Evolutionary conservation across 208 protist genomes (phyloP).

Genomic region (Plasmodiophora brassicae): DNA sequence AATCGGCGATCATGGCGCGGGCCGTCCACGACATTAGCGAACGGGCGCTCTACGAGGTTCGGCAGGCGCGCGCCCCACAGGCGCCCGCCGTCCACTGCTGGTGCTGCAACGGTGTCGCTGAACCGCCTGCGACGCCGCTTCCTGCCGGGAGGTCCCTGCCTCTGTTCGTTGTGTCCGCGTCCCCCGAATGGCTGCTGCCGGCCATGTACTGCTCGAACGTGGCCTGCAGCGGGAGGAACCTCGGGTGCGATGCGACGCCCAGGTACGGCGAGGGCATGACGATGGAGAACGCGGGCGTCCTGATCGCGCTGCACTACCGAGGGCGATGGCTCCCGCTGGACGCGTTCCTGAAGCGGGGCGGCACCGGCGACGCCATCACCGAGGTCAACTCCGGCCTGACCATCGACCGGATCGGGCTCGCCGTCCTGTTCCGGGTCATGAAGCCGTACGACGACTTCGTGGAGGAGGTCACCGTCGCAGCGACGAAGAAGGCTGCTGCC

Average conservation of each 20-base stretch:
- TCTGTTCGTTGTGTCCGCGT: neutral
- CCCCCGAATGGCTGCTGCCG: neutral
- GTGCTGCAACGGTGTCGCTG: neutral
- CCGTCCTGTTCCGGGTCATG: constrained; percentile 19
- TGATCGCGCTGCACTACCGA: neutral
- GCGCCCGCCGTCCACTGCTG: neutral
- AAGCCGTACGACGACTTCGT: constrained; percentile 24
- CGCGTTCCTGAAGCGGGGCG: neutral
- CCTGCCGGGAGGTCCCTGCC: neutral
- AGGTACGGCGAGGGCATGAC: constrained; percentile 4
- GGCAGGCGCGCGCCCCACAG: neutral
- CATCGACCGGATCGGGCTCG: neutral
- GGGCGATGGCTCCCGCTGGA: neutral
- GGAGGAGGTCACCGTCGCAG: neutral
- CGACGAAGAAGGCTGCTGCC: neutral
- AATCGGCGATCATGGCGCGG: neutral
- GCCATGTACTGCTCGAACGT: constrained; percentile 12
- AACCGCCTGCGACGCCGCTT: neutral
- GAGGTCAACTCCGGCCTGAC: constrained; percentile 7
- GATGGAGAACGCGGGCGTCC: neutral
- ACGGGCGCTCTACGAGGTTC: neutral
- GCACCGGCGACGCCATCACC: neutral
- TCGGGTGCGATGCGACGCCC: neutral
- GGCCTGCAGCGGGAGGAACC: neutral
- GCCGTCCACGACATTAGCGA: neutral